Evolutionary conservation across 495 filamentous ascomycete genomes (phyloP).

Genomic region (Venustampulla echinocandica): DNA sequence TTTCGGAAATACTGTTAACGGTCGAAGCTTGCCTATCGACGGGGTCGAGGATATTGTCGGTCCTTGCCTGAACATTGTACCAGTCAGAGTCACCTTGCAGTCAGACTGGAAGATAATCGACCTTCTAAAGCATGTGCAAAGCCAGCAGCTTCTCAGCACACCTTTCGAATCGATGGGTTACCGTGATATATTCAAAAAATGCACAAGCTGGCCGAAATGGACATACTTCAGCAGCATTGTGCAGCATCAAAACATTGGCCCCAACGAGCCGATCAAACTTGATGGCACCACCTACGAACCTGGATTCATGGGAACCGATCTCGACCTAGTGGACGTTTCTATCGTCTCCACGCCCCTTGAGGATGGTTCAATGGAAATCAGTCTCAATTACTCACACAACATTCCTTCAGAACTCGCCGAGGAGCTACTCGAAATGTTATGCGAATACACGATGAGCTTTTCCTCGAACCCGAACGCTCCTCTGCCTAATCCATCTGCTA

Average conservation of each 20-base stretch:
- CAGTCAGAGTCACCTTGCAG: constrained; percentile 19
- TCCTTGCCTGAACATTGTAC: constrained; percentile 33
- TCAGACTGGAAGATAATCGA: constrained; percentile 26
- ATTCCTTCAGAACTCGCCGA: no score
- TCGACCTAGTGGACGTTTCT: neutral
- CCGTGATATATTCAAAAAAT: constrained; percentile 23
- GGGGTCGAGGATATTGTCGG: constrained; percentile 16
- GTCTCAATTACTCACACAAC: neutral
- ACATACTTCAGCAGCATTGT: neutral
- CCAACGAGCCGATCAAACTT: neutral
- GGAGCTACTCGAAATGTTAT: neutral
- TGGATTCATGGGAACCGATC: neutral
- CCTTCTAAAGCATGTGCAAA: constrained; percentile 35
- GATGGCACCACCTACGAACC: neutral
- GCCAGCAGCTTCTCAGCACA: constrained; percentile 45
- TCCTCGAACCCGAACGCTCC: neutral
- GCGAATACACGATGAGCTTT: neutral
- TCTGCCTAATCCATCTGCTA: neutral
- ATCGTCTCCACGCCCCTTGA: neutral
- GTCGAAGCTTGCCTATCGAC: constrained; percentile 37
- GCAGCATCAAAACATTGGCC: neutral
- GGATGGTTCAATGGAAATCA: neutral
- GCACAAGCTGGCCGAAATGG: constrained; percentile 24
- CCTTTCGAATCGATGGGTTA: constrained; percentile 37
- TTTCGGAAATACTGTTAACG: constrained; percentile 52